Conservation (phyloP, 495 filamentous ascomycete species). For the Xylaria grammica region DNA sequence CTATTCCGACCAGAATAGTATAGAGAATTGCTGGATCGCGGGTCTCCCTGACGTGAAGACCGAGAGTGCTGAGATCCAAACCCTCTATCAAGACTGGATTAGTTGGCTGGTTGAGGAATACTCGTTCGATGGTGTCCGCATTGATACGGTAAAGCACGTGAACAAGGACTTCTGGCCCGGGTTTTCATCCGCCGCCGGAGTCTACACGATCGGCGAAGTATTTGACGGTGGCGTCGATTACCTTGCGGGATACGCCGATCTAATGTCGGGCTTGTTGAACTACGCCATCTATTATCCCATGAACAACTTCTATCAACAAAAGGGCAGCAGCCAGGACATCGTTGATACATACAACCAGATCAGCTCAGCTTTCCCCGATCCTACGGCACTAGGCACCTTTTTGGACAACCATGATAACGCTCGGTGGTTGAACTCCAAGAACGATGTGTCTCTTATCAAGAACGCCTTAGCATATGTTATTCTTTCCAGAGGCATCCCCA, state of each 20-base stretch:
- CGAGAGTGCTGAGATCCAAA: conserved; percentile 58
- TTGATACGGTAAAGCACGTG: conserved; percentile 78
- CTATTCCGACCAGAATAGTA: conserved; percentile 60
- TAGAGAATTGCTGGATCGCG: conserved; percentile 70
- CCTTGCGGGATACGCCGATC: conserved; percentile 69
- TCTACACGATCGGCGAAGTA: conserved; percentile 75
- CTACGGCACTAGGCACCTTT: conserved; percentile 62
- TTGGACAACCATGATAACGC: conserved; percentile 80
- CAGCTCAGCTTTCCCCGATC: conserved; percentile 46
- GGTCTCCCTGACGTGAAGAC: conserved; percentile 74
- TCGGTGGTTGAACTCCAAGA: conserved; percentile 64
- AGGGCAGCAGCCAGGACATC: conserved; percentile 62
- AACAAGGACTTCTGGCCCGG: conserved; percentile 70
- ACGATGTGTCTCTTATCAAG: conserved; percentile 63
- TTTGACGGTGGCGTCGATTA: conserved; percentile 64
- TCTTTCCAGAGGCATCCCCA: conserved; percentile 59
- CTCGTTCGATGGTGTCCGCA: conserved; percentile 76
- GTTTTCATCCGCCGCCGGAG: conserved; percentile 68
- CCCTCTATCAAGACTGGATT: conserved; percentile 71
- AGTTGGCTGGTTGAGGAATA: conserved; percentile 67
- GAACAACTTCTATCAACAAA: conserved; percentile 64
- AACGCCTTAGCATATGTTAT: conserved; percentile 76
- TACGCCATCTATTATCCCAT: conserved; percentile 62
- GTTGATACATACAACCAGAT: conserved; percentile 64
- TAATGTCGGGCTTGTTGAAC: conserved; percentile 69